Evolutionary conservation across 2,329 filamentous ascomycete species (phyloP), one percentile per base, ranked within the genome.

Genomic region (Talaromyces sp.): DNA sequence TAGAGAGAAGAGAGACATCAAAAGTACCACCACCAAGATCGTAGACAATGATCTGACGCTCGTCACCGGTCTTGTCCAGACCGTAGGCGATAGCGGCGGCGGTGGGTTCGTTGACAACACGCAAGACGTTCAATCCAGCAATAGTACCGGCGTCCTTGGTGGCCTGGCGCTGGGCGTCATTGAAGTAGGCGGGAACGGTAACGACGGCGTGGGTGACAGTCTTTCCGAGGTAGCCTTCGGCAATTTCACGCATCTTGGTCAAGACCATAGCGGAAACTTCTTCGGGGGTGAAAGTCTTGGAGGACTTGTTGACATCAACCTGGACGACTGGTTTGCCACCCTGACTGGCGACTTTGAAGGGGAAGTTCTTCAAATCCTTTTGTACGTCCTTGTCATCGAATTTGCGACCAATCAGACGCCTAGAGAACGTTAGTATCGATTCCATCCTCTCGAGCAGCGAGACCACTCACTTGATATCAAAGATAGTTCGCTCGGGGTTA

Each of bases 101-200:
- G 73, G 93, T 96, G 73, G 93, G 93, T 81, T 96, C 93, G 84
- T 96, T 96, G 76, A 96, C 92, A 68, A 97, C 92, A 83, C 93
- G 92, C 76, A 96, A 90, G 72, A 96, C 91, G 78, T 96, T 96
- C 66, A 97, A 87, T 76, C 93, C 93, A 74, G 93, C 92, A 74
- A 97, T 96, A 68, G 84, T 84, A 78, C 92, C 93, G 71, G 93
- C 93, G 76, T 96, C 92, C 87, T 96, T 96, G 80, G 92, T 96
- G 66, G 93, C 92, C 81, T 96, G 92, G 82, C 93, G 87, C 85
- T 97, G 93, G 82, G 92, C 93, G 83, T 96, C 93, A 82, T 96
- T 96, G 90, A 97, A 97, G 84, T 96, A 96, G 81, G 92, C 92
- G 71, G 93, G 92, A 70, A 96, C 93, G 66, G 93, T 97, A 68